Conservation (phyloP, 345 rosid species). For the Ricinus communis region DNA sequence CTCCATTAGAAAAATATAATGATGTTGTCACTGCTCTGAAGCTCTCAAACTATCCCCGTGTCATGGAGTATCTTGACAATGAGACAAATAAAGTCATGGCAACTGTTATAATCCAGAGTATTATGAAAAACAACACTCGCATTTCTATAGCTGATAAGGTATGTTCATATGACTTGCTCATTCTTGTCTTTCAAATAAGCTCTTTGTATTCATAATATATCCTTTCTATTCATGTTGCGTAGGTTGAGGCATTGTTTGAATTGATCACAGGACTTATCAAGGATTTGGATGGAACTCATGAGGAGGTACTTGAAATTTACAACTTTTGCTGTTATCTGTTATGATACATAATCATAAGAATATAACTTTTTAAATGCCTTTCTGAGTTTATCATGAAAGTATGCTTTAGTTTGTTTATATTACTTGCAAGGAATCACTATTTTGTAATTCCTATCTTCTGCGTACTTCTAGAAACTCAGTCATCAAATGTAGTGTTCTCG, state of each 20-base stretch:
- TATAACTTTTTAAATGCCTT: not conserved
- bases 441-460: not conserved
- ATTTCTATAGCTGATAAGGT: conserved; percentile 86
- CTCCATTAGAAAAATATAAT: conserved; percentile 94
- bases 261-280: conserved; percentile 87
- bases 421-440: not conserved
- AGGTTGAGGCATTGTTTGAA: conserved; percentile 95
- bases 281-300: conserved; percentile 72
- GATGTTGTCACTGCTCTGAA: conserved; percentile 86
- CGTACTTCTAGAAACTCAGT: not conserved
- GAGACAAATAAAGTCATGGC: conserved; percentile 97
- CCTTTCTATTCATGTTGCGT: conserved; percentile 18
- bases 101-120: conserved; percentile 82
- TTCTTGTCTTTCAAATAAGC: conserved; percentile 17
- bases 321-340: conserved; percentile 7
- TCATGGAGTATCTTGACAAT: conserved; percentile 81
- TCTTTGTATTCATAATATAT: conserved; percentile 15
- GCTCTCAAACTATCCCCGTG: conserved; percentile 82
- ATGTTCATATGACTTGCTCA: conserved; percentile 20
- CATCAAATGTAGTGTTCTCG: not conserved
- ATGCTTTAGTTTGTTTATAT: not conserved
- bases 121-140: conserved; percentile 85
- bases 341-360: conserved; percentile 8
- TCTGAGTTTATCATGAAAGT: not conserved
- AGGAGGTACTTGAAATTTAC: conserved; percentile 59